phyloP scores from a whole-genome alignment of 2,329 filamentous ascomycete species.

The Myriosclerotinia scirpicola region DNA sequence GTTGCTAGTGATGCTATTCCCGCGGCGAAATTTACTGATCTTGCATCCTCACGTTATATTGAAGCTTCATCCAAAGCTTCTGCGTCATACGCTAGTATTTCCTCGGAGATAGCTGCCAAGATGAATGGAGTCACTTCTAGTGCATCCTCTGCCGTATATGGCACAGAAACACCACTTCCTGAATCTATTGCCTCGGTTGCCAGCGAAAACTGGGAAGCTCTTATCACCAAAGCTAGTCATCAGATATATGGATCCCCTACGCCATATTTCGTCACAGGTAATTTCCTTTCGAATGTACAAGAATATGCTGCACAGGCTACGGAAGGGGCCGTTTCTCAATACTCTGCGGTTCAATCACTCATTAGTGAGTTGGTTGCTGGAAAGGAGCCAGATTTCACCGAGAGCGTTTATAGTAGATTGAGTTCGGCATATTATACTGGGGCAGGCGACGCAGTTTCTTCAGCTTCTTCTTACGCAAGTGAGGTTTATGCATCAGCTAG shows the following conservation, averaged over 20 bases:
- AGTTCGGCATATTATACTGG: constrained; percentile 71
- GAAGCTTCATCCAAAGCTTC: constrained; percentile 48
- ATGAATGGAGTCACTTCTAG: constrained; percentile 44
- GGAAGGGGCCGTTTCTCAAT: constrained; percentile 61
- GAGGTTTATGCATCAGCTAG: constrained; percentile 47
- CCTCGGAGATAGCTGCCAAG: constrained; percentile 51
- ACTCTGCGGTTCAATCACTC: constrained; percentile 67
- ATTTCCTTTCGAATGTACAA: constrained; percentile 51
- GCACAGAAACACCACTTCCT: constrained; percentile 50
- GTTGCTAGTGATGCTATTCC: constrained; percentile 42
- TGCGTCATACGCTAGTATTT: constrained; percentile 53
- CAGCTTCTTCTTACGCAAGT: constrained; percentile 53
- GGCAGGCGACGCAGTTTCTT: constrained; percentile 45
- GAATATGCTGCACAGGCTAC: constrained; percentile 63
- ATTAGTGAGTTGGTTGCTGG: constrained; percentile 75
- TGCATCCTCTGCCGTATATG: constrained; percentile 33
- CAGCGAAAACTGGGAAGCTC: constrained; percentile 43
- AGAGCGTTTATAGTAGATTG: constrained; percentile 73
- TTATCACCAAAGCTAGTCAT: constrained; percentile 39
- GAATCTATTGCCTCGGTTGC: constrained; percentile 53
- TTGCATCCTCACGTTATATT: constrained; percentile 48
- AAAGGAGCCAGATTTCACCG: constrained; percentile 77
- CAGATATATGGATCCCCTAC: constrained; percentile 40
- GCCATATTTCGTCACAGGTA: constrained; percentile 43
- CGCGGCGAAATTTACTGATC: constrained; percentile 44